Conservation (phyloP, 2,329 filamentous ascomycete species). For the Dothideomycetes sp. region DNA sequence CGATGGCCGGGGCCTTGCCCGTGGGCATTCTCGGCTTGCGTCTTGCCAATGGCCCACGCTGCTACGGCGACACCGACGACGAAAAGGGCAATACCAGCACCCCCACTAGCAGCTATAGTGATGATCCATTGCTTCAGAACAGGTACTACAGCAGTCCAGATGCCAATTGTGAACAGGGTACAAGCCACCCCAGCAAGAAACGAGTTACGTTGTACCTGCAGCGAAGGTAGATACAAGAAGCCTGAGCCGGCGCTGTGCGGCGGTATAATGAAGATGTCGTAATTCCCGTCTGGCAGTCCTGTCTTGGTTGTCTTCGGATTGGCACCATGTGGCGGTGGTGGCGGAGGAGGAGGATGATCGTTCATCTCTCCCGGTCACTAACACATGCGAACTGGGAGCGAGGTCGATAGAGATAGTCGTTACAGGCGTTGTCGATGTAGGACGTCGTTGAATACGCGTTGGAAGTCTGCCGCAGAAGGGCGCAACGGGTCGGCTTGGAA, state of each 20-base stretch:
- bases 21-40: constrained; percentile 39
- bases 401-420: no score
- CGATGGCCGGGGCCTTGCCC: constrained; percentile 17
- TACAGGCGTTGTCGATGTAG: no score
- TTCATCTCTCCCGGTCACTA: no score
- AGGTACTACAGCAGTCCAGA: constrained; percentile 66
- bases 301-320: constrained; percentile 55
- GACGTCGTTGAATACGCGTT: no score
- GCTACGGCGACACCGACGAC: constrained; percentile 62
- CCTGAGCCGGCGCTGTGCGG: constrained; percentile 81
- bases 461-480: no score
- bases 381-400: no score
- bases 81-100: constrained; percentile 61
- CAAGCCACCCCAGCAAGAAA: constrained; percentile 79
- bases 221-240: constrained; percentile 86
- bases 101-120: constrained; percentile 59
- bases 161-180: constrained; percentile 58
- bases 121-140: constrained; percentile 63
- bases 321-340: constrained; percentile 75
- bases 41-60: constrained; percentile 66
- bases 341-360: constrained; percentile 56
- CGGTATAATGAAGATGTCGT: constrained; percentile 95
- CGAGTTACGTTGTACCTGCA: constrained; percentile 77
- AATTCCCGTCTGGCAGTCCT: constrained; percentile 76
- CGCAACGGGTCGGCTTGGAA: no score